Evolutionary conservation across 306 rosid species (phyloP).

Genomic region (Prunus salicina): DNA sequence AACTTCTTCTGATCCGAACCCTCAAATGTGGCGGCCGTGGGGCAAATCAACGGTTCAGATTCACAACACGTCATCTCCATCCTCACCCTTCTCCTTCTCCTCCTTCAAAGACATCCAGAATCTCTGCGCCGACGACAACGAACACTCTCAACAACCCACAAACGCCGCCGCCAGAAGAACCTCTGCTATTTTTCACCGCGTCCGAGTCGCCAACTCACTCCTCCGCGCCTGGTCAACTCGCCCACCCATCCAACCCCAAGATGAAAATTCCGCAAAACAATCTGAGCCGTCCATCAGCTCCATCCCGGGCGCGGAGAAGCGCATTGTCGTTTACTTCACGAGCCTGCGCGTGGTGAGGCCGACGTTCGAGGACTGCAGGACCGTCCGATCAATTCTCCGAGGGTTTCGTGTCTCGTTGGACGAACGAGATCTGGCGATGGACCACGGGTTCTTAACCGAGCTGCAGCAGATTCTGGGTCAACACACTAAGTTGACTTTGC

Average conservation of each 20-base stretch:
- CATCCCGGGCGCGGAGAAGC: conserved; percentile 56
- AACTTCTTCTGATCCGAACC: conserved; percentile 18
- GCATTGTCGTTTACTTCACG: conserved; percentile 79
- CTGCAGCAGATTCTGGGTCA: conserved; percentile 56
- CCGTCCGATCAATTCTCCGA: conserved; percentile 70
- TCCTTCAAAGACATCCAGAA: conserved; percentile 80
- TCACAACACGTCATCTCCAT: conserved; percentile 41
- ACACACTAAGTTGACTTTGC: conserved; percentile 37
- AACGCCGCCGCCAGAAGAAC: conserved; percentile 30
- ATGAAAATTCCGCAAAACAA: conserved; percentile 18
- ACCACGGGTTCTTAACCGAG: conserved; percentile 62
- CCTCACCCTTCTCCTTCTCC: conserved; percentile 70
- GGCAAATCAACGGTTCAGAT: conserved; percentile 62
- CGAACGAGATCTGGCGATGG: conserved; percentile 93
- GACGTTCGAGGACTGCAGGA: conserved; percentile 75
- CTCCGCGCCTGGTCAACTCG: conserved; percentile 42
- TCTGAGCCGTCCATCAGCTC: conserved; percentile 16
- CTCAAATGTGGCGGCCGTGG: conserved; percentile 90
- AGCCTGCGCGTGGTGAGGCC: conserved; percentile 83
- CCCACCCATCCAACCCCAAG: conserved; percentile 23
- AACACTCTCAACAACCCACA: conserved; percentile 21
- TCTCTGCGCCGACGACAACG: conserved; percentile 59
- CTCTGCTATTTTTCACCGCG: conserved; percentile 69
- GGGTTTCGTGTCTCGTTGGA: conserved; percentile 69
- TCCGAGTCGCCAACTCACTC: conserved; percentile 63